Conservation (phyloP, 2,329 filamentous ascomycete genomes). For the Thelonectria olida region DNA sequence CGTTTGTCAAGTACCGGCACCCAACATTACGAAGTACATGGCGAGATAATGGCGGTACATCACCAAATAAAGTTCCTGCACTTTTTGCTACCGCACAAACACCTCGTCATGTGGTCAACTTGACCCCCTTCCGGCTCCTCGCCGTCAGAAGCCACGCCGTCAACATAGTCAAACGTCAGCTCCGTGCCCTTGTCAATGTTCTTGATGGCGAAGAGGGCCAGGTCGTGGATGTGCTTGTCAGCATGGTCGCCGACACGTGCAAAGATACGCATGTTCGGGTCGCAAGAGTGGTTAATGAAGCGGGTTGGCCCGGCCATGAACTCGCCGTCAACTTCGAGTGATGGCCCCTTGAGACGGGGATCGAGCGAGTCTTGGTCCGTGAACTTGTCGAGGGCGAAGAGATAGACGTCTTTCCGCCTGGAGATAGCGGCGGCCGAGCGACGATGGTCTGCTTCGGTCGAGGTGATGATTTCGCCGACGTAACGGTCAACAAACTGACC, state of each 20-base stretch:
- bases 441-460: slow-evolving; percentile 70
- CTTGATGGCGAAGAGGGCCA: slow-evolving; percentile 77
- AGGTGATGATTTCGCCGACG: slow-evolving; percentile 75
- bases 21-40: no score
- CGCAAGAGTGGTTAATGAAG: slow-evolving; percentile 86
- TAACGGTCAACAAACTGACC: slow-evolving; percentile 87
- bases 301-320: slow-evolving; percentile 81
- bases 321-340: slow-evolving; percentile 75
- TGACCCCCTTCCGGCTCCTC: slow-evolving; percentile 48
- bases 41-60: neutral
- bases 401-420: slow-evolving; percentile 77
- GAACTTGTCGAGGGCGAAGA: slow-evolving; percentile 87
- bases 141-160: slow-evolving; percentile 66
- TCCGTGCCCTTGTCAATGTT: slow-evolving; percentile 74
- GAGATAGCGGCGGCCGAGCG: slow-evolving; percentile 64
- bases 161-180: slow-evolving; percentile 83
- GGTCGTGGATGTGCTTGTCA: slow-evolving; percentile 77
- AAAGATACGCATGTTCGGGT: slow-evolving; percentile 82
- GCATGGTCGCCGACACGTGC: slow-evolving; percentile 81
- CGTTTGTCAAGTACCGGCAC: no score
- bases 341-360: slow-evolving; percentile 61
- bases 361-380: slow-evolving; percentile 65
- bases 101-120: slow-evolving; percentile 63
- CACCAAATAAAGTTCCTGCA: slow-evolving; percentile 78
- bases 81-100: slow-evolving; percentile 70